Base-by-base conservation (phyloP, 257 asterid species). In the Lantana camara region DNA sequence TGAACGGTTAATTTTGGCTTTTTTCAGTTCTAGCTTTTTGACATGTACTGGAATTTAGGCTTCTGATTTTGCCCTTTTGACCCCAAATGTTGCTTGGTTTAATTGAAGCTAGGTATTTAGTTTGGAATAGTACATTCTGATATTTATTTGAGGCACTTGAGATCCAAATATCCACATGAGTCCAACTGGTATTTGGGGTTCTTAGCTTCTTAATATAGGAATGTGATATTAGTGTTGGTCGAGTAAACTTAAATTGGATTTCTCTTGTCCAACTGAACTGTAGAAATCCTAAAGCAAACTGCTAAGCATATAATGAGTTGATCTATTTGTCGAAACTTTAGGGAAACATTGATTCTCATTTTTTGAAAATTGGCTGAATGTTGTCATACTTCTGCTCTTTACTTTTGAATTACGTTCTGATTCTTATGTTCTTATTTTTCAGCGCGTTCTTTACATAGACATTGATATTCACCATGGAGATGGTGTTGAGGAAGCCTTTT, bases 381-480 rank as follows among this genome's bases (percentile, higher is more conserved):
- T 10, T 23, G 21, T 55, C 50, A 11, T 32, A 35, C 29, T 45
- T 58, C 30, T 30, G 46, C 27, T 70, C 11, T 54, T 32, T n/a
- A 34, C 64, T n/a, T 21, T 22, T 62, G 56, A 54, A 51, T 53
- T 54, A 12, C 17, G 11, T n/a, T 69, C 82, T 80, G 69, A 79
- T 61, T 29, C 50, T 48, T 38, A 2, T 9, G 14, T 51, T 63
- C 35, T 53, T 66, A 20, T 6, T 13, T 73, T 50, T 79, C 83
- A 74, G 86, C 81, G 85, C 42, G 85, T 77, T 38, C 74, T 80
- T n/a, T 80, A 80, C 42, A 57, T 80, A 29, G 82, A 80, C 66
- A 79, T 79, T 40, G 85, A 79, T 71, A 70, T 80, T 66, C 85
- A 80, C 61, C 85, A 80, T 27, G 85, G 85, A 8, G 85, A 80